Percentiles rank a stretch among this genome's conserved stretches.
These are phyloP conservation scores for Effrenium voratum DNA, from an alignment of 73 alveolate species.

Conservation along the genomic window DNA sequence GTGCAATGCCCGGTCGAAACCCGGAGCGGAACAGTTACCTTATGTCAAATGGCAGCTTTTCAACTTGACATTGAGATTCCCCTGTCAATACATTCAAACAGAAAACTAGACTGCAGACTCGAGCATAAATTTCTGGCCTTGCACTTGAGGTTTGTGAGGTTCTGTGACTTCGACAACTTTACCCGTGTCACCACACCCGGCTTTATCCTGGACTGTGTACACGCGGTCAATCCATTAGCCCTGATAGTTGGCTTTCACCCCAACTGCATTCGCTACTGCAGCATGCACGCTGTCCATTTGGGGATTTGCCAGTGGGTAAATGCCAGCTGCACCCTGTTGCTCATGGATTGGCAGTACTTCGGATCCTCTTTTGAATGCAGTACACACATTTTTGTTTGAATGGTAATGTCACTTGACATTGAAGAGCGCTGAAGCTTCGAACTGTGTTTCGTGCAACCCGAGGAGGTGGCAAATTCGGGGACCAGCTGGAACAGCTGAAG, in stretches of 20 bases:
- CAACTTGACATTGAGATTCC: too few species aligned
- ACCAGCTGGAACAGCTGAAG: background rate
- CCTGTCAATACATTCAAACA: background rate
- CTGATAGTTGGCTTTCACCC: background rate
- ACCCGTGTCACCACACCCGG: background rate
- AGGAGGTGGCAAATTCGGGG: background rate
- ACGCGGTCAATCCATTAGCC: background rate
- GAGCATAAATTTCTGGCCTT: background rate
- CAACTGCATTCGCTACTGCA: background rate
- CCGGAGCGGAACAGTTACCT: background rate
- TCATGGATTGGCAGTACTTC: background rate
- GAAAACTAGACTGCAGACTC: background rate
- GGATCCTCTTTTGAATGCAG: too few species aligned
- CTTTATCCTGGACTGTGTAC: background rate
- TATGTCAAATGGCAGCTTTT: too few species aligned
- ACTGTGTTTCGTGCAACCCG: too few species aligned
- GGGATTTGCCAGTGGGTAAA: conserved; percentile 17
- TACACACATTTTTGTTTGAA: too few species aligned
- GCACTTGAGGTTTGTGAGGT: background rate
- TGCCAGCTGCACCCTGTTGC: background rate
- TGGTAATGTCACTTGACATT: too few species aligned
- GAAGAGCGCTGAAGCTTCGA: too few species aligned
- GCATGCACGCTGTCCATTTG: conserved; percentile 16
- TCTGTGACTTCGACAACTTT: background rate
- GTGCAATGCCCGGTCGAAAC: background rate